Conservation (phyloP, 768 basidiomycete genomes). For the Termitomyces sp. region DNA sequence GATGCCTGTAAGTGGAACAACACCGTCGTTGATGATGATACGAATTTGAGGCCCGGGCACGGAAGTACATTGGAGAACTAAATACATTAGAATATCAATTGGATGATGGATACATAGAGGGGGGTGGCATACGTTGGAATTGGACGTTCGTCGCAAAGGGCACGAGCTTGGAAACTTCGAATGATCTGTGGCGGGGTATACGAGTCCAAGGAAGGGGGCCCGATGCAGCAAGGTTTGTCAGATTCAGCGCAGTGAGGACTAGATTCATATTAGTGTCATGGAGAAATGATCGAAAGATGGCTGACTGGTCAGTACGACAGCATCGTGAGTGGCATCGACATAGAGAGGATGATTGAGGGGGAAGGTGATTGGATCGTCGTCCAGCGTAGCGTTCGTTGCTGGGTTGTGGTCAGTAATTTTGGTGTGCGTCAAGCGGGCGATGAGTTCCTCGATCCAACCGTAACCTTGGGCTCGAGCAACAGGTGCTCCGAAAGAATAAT, state of each 20-base stretch:
- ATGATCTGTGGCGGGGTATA: constrained; percentile 59
- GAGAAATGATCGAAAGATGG: not conserved
- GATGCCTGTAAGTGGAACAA: constrained; percentile 75
- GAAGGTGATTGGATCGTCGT: constrained; percentile 65
- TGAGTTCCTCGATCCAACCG: constrained; percentile 78
- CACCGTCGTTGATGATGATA: constrained; percentile 85
- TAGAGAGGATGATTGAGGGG: constrained; percentile 71
- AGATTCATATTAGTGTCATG: not conserved
- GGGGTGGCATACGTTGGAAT: constrained; percentile 64
- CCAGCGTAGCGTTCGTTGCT: constrained; percentile 80
- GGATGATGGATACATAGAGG: not conserved
- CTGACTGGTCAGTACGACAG: constrained; percentile 75
- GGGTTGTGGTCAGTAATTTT: constrained; percentile 63
- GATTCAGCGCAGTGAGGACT: constrained; percentile 84
- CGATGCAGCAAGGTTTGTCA: constrained; percentile 67
- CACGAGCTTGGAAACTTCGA: constrained; percentile 71
- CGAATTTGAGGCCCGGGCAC: constrained; percentile 62
- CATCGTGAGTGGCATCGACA: constrained; percentile 89
- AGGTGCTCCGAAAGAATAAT: constrained; percentile 79
- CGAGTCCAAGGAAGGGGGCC: constrained; percentile 77
- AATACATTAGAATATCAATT: constrained; percentile 2
- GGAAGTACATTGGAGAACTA: constrained; percentile 62
- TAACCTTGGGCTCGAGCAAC: constrained; percentile 72
- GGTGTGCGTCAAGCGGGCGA: constrained; percentile 79
- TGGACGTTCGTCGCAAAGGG: constrained; percentile 89